These are phyloP conservation scores for Tilletia setariae DNA, from an alignment of 1,284 basidiomycete genomes.

Conservation along the genomic window DNA sequence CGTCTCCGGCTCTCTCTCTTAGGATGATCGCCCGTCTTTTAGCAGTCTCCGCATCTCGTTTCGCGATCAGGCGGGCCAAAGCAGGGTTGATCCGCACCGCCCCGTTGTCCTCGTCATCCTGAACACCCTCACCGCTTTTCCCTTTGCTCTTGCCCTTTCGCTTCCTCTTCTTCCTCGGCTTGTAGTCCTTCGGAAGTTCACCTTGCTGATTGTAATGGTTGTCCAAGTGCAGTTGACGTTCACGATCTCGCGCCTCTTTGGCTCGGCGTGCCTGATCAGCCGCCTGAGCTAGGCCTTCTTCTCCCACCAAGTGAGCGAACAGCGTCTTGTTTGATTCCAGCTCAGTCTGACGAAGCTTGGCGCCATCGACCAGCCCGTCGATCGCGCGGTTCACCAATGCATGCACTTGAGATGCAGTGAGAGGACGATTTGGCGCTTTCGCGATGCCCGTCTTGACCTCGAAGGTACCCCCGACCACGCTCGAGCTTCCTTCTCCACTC, in stretches of 20 bases:
- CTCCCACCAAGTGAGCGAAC: slow-evolving; percentile 4
- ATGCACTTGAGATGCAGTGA: not conserved
- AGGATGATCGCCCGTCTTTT: not conserved
- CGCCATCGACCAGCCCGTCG: not conserved
- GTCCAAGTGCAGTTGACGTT: not conserved
- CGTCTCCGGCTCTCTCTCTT: not conserved
- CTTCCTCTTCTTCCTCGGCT: slow-evolving; percentile 3
- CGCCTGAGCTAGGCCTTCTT: not conserved
- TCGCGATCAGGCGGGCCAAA: not conserved
- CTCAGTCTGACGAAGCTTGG: not conserved
- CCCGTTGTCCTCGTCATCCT: not conserved
- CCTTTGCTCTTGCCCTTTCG: not conserved
- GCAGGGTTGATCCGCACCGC: not conserved
- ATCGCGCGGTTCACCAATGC: not conserved
- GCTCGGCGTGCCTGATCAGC: not conserved
- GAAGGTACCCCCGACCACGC: no score
- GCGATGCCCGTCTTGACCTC: not conserved
- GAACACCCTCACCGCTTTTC: not conserved
- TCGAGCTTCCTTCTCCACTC: no score
- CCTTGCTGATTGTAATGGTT: not conserved
- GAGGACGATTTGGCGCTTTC: not conserved
- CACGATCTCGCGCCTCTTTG: not conserved
- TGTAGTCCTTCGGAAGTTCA: not conserved
- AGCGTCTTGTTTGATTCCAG: not conserved
- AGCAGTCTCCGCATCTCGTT: slow-evolving; percentile 2